Conservation (phyloP, 108 stramenopile species). For the Schizochytrium sp. region DNA sequence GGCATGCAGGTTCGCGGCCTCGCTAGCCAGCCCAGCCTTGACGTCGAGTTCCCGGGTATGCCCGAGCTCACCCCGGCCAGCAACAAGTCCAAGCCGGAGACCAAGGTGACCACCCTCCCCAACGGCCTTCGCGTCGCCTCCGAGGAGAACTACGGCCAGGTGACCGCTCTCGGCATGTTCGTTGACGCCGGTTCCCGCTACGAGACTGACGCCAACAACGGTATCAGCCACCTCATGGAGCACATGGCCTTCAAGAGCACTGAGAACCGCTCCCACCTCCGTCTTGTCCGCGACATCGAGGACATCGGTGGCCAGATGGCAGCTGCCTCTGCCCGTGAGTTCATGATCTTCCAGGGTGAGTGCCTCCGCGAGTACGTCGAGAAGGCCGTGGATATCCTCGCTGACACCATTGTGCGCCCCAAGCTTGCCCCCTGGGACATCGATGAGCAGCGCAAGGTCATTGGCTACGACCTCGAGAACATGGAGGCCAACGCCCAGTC, state of each 20-base stretch:
- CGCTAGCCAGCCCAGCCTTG: conserved; percentile 41
- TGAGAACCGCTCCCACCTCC: conserved; percentile 64
- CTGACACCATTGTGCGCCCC: conserved; percentile 57
- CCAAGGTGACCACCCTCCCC: conserved; percentile 80
- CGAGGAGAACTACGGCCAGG: conserved; percentile 85
- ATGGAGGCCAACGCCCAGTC: conserved; percentile 84
- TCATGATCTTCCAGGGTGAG: conserved; percentile 59
- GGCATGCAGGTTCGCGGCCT: conserved; percentile 25
- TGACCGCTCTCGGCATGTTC: conserved; percentile 83
- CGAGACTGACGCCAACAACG: conserved; percentile 77
- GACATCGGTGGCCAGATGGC: conserved; percentile 76
- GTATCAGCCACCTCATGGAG: conserved; percentile 90
- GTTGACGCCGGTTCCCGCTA: conserved; percentile 84
- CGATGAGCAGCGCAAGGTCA: conserved; percentile 64
- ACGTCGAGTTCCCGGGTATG: conserved; percentile 51
- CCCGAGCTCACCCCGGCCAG: conserved; percentile 61
- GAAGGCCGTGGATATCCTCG: conserved; percentile 52
- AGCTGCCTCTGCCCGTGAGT: conserved; percentile 58
- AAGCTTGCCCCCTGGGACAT: conserved; percentile 53
- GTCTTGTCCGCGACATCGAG: conserved; percentile 78
- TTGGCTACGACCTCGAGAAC: conserved; percentile 69
- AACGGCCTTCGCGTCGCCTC: conserved; percentile 90
- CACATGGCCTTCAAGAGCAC: conserved; percentile 88
- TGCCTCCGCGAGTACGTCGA: conserved; percentile 43
- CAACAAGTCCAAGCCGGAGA: conserved; percentile 73